Conservation (phyloP, 805 yeast species). For the Clavispora phyllophila region DNA sequence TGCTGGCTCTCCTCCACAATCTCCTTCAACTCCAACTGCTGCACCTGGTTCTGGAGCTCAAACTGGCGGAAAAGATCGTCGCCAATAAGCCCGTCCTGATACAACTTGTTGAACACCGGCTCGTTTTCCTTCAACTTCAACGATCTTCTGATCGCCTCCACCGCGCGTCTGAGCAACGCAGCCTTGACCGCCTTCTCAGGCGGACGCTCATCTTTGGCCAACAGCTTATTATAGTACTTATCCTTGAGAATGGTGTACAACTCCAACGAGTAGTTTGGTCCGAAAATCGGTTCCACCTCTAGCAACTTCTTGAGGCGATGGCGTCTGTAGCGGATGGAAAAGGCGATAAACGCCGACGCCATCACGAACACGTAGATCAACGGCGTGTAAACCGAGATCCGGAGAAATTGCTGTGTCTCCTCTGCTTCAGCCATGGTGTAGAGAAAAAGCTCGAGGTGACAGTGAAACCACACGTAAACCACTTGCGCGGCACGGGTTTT, state of each 20-base stretch:
- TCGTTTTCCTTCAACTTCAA: conserved; percentile 77
- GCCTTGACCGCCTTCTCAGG: conserved; percentile 73
- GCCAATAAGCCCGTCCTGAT: conserved; percentile 86
- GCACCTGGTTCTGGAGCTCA: conserved; percentile 69
- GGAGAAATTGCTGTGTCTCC: conserved; percentile 21
- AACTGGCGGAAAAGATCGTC: conserved; percentile 82
- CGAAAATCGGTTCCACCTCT: conserved; percentile 68
- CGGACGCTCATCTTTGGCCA: conserved; percentile 44
- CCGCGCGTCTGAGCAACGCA: conserved; percentile 56
- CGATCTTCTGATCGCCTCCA: conserved; percentile 81
- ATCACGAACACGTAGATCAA: conserved; percentile 68
- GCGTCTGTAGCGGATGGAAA: conserved; percentile 63
- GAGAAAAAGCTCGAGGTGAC: neutral
- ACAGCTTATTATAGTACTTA: conserved; percentile 35
- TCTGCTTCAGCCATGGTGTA: conserved; percentile 14
- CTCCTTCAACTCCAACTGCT: conserved; percentile 76
- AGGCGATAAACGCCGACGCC: conserved; percentile 58
- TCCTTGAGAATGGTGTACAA: conserved; percentile 56
- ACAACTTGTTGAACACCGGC: conserved; percentile 61
- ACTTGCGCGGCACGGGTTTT: neutral
- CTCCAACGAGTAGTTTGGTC: conserved; percentile 58
- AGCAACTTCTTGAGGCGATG: conserved; percentile 50
- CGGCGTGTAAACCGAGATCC: conserved; percentile 54
- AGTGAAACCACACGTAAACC: neutral
- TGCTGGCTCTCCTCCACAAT: conserved; percentile 70